These are phyloP conservation scores for Microsporum ferrugineum DNA, from an alignment of 2,329 filamentous ascomycete genomes.

Conservation along the genomic window DNA sequence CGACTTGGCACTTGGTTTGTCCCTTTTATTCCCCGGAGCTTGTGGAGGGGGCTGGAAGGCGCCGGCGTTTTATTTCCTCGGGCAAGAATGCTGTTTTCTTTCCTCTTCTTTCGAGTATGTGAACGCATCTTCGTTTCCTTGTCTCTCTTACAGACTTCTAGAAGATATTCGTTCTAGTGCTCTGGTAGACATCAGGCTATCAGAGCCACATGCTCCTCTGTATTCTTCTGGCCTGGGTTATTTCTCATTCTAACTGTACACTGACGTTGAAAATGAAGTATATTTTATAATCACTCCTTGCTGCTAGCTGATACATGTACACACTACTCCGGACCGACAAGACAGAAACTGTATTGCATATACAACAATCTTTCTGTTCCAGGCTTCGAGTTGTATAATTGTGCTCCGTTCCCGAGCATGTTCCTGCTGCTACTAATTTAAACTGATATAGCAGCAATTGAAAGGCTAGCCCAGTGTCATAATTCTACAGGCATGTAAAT, in stretches of 20 bases:
- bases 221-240: not conserved
- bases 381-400: too few relatives aligned
- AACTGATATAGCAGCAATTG: too few relatives aligned
- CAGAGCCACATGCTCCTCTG: not conserved
- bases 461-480: too few relatives aligned
- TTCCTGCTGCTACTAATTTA: too few relatives aligned
- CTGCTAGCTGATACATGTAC: too few relatives aligned
- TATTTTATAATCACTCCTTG: not conserved
- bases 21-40: constrained; percentile 5
- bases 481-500: too few relatives aligned
- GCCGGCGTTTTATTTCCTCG: constrained; percentile 6
- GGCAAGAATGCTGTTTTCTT: not conserved
- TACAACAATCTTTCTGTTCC: too few relatives aligned
- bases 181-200: not conserved
- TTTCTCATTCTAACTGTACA: not conserved
- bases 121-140: not conserved
- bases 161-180: not conserved
- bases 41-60: not conserved
- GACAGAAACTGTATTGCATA: too few relatives aligned
- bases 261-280: not conserved
- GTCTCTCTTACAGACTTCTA: not conserved
- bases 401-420: too few relatives aligned
- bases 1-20: constrained; percentile 7
- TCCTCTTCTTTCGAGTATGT: not conserved
- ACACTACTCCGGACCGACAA: too few relatives aligned